Evolutionary conservation across 2,329 filamentous ascomycete species (phyloP).

Genomic region (Ramularia endophylla): DNA sequence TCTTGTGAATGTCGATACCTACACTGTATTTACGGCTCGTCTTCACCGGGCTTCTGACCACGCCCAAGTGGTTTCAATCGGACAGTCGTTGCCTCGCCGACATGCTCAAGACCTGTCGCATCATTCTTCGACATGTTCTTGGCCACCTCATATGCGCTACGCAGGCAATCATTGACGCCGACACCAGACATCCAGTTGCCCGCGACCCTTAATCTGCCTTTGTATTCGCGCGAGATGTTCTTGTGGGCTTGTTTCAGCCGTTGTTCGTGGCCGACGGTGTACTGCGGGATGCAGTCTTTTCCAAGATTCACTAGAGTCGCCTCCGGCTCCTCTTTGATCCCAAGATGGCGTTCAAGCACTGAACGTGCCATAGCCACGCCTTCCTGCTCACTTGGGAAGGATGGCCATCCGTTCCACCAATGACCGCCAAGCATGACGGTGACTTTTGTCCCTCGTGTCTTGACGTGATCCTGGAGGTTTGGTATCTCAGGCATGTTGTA

Average conservation of each 20-base stretch:
- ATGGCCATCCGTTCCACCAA: slow-evolving; percentile 67
- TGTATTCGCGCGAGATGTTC: slow-evolving; percentile 52
- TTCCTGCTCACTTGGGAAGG: slow-evolving; percentile 59
- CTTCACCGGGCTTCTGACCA: slow-evolving; percentile 8
- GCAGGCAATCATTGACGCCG: slow-evolving; percentile 48
- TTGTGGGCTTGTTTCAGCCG: slow-evolving; percentile 54
- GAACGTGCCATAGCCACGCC: slow-evolving; percentile 64
- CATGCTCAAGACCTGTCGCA: slow-evolving; percentile 29
- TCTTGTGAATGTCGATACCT: not conserved
- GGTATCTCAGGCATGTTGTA: slow-evolving; percentile 28
- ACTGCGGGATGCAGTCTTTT: slow-evolving; percentile 82
- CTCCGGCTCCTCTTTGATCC: slow-evolving; percentile 58
- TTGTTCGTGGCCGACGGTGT: slow-evolving; percentile 67
- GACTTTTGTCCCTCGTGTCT: slow-evolving; percentile 65
- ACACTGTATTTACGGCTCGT: slow-evolving; percentile 10
- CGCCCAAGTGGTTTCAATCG: slow-evolving; percentile 15
- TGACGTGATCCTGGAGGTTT: slow-evolving; percentile 32
- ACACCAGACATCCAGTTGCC: slow-evolving; percentile 45
- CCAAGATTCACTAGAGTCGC: slow-evolving; percentile 57
- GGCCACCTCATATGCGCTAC: slow-evolving; percentile 51
- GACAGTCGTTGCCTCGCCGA: slow-evolving; percentile 19
- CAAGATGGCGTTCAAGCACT: slow-evolving; percentile 67
- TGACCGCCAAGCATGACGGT: slow-evolving; percentile 95
- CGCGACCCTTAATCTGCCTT: slow-evolving; percentile 58
- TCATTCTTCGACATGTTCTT: slow-evolving; percentile 33